These are phyloP conservation scores for Pisolithus thermaeus DNA, from an alignment of 1,284 basidiomycete species.

Conservation along the genomic window DNA sequence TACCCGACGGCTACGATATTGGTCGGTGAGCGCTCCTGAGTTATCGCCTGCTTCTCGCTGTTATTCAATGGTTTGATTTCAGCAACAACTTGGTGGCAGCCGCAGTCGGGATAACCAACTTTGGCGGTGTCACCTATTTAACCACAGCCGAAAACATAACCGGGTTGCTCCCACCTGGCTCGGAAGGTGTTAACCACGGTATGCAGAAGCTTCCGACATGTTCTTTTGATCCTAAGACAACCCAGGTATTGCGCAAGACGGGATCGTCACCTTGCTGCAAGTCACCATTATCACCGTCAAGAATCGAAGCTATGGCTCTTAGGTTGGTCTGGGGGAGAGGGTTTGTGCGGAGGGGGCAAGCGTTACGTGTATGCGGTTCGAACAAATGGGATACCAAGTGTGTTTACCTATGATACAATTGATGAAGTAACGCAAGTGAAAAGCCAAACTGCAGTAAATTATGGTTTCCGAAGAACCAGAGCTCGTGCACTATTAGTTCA, in stretches of 20 bases:
- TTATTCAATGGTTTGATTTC: conserved; percentile 1
- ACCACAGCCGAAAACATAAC: conserved; percentile 38
- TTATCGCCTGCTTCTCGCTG: neutral
- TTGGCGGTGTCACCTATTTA: conserved; percentile 41
- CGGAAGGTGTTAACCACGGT: conserved; percentile 44
- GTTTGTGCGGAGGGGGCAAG: neutral
- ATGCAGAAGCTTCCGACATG: neutral
- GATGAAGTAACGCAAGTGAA: conserved; percentile 5
- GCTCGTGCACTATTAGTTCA: conserved; percentile 13
- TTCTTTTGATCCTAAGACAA: neutral
- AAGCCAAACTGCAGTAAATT: conserved; percentile 12
- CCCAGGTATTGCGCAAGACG: conserved; percentile 42
- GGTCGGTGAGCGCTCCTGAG: conserved; percentile 34
- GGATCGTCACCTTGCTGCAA: conserved; percentile 40
- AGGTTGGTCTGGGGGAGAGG: neutral
- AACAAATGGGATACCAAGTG: neutral
- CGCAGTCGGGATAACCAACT: conserved; percentile 40
- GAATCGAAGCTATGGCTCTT: neutral
- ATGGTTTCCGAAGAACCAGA: neutral
- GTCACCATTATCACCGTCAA: conserved; percentile 29
- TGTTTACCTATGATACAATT: conserved; percentile 9
- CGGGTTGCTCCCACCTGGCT: conserved; percentile 35
- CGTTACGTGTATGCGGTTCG: neutral
- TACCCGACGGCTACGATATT: conserved; percentile 50
- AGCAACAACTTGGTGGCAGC: conserved; percentile 40